Conservation (phyloP, 768 basidiomycete species). For the Pisolithus albus region DNA sequence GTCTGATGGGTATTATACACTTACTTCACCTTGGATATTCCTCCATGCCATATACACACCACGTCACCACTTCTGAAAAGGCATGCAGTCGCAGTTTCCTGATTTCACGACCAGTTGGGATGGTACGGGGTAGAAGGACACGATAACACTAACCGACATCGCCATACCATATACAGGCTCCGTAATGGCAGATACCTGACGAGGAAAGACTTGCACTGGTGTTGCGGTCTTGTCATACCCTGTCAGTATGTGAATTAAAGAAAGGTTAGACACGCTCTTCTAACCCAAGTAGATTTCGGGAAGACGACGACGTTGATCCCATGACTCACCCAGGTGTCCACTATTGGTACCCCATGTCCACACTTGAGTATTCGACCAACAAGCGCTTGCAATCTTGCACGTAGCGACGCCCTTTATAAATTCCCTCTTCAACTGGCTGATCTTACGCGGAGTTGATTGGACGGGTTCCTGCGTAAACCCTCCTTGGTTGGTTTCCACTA, state of each 20-base stretch:
- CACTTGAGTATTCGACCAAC: slow-evolving; percentile 70
- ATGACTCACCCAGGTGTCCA: slow-evolving; percentile 74
- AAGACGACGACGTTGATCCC: neutral
- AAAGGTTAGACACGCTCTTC: neutral
- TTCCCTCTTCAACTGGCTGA: slow-evolving; percentile 77
- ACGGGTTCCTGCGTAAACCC: slow-evolving; percentile 61
- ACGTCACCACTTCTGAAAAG: slow-evolving; percentile 78
- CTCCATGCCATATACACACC: slow-evolving; percentile 73
- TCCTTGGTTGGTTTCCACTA: slow-evolving; percentile 49
- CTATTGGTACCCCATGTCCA: slow-evolving; percentile 93
- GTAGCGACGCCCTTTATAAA: slow-evolving; percentile 77
- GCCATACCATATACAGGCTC: slow-evolving; percentile 66
- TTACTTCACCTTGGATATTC: slow-evolving; percentile 67
- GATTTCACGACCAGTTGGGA: neutral
- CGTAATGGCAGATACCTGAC: slow-evolving; percentile 73
- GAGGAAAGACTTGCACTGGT: slow-evolving; percentile 68
- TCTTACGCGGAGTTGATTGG: slow-evolving; percentile 68
- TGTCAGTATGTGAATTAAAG: slow-evolving; percentile 17
- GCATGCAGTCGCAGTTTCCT: slow-evolving; percentile 82
- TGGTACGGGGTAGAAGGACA: neutral
- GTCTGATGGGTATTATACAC: slow-evolving; percentile 12
- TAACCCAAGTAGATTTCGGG: too few species aligned
- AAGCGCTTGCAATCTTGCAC: slow-evolving; percentile 78
- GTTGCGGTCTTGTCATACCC: slow-evolving; percentile 74
- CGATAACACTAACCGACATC: slow-evolving; percentile 51